These are phyloP conservation scores for Diplotaxis tenuifolia DNA, from an alignment of 345 rosid species.

Conservation along the genomic window DNA sequence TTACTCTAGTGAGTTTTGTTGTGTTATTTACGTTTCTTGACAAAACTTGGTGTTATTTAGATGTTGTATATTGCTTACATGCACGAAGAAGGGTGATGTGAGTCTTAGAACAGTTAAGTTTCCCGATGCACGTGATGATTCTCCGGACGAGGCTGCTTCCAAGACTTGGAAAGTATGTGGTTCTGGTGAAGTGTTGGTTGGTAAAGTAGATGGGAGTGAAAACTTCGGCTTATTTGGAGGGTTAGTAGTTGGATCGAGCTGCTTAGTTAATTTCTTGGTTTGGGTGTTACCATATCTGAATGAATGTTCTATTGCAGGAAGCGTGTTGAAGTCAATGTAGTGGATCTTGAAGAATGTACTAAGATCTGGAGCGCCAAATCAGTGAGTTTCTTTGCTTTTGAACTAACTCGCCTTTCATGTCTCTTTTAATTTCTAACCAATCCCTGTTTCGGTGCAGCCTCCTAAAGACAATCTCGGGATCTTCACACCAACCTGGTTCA, in stretches of 20 bases:
- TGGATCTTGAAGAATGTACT: conserved; percentile 73
- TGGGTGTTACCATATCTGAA: conserved; percentile 8
- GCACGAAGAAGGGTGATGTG: conserved; percentile 81
- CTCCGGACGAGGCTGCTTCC: conserved; percentile 31
- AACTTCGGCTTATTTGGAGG: conserved; percentile 79
- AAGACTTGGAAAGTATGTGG: conserved; percentile 67
- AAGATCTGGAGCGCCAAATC: conserved; percentile 53
- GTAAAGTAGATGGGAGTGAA: conserved; percentile 19
- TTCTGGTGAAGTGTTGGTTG: conserved; percentile 16
- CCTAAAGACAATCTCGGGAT: conserved; percentile 78
- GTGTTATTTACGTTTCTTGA: conserved; percentile 8
- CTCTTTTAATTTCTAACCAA: neutral
- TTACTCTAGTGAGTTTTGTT: neutral
- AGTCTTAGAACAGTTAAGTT: conserved; percentile 47
- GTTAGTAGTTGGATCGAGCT: conserved; percentile 45
- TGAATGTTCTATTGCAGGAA: conserved; percentile 50
- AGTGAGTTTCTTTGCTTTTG: conserved; percentile 43
- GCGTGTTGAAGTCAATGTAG: conserved; percentile 73
- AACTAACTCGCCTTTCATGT: neutral
- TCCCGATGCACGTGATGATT: conserved; percentile 35
- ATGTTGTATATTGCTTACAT: conserved; percentile 66
- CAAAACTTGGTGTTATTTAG: conserved; percentile 40
- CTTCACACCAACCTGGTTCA: conserved; percentile 92
- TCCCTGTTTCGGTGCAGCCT: conserved; percentile 53
- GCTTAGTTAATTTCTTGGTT: neutral